Percentiles rank a stretch among this genome's conserved stretches.
These are phyloP conservation scores for Cyathus striatus DNA, from an alignment of 768 basidiomycete genomes.

Conservation along the genomic window DNA sequence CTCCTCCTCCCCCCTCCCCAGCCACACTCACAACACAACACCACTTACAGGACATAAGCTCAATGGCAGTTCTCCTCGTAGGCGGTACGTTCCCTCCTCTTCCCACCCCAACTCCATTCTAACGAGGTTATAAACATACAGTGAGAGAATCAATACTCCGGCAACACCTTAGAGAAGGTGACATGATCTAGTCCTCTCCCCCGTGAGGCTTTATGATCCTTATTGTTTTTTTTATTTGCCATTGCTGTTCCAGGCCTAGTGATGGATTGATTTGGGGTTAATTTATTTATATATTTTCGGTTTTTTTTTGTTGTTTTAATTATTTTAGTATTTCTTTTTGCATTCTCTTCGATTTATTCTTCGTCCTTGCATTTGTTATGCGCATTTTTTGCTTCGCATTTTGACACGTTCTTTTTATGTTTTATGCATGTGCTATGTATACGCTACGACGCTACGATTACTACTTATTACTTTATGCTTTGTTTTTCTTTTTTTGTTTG, in stretches of 20 bases:
- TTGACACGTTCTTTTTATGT: no score
- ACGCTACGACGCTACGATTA: no score
- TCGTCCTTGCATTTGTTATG: background rate
- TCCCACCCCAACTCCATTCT: background rate
- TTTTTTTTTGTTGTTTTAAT: no score
- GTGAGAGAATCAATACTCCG: constrained; percentile 37
- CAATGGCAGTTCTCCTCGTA: constrained; percentile 32
- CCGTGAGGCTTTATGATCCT: background rate
- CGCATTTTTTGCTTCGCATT: background rate
- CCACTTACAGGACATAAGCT: constrained; percentile 29
- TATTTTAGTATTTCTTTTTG: background rate
- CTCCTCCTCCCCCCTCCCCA: background rate
- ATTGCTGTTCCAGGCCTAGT: constrained; percentile 6
- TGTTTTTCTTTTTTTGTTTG: no score
- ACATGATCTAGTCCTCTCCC: constrained; percentile 12
- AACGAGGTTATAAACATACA: constrained; percentile 2
- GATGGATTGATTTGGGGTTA: background rate
- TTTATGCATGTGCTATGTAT: no score
- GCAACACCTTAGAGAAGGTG: constrained; percentile 28
- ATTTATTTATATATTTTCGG: background rate
- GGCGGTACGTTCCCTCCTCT: constrained; percentile 18
- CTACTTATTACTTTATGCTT: no score
- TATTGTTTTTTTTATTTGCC: background rate
- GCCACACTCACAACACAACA: background rate
- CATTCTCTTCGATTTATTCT: background rate